These are phyloP conservation scores for Ceratonia siliqua DNA, from an alignment of 306 rosid species.

Conservation along the genomic window DNA sequence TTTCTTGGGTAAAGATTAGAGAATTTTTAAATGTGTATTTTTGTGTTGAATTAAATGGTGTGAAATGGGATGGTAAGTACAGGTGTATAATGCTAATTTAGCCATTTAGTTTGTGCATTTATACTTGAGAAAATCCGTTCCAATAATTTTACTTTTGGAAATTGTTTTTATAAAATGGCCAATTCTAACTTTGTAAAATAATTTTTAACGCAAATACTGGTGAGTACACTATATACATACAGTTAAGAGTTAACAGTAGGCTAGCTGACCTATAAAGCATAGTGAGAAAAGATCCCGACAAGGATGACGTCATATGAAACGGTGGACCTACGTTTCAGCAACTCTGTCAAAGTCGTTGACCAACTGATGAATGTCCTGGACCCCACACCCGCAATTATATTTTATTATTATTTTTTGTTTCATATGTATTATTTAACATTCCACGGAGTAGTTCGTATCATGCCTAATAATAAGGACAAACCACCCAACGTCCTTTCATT, in stretches of 20 bases:
- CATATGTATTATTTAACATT: background rate
- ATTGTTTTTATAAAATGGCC: no score
- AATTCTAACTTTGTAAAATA: no score
- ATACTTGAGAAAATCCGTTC: no score
- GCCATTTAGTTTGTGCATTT: no score
- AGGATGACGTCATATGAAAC: slow-evolving; percentile 30
- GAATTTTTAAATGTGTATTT: no score
- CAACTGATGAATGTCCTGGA: slow-evolving; percentile 39
- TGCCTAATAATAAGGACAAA: background rate
- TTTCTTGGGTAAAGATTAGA: no score
- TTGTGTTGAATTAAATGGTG: no score
- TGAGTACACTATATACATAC: no score
- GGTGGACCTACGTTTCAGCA: slow-evolving; percentile 47
- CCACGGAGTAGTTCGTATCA: background rate
- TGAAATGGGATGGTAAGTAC: no score
- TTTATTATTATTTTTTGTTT: background rate
- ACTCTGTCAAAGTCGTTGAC: slow-evolving; percentile 68
- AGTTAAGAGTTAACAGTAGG: no score
- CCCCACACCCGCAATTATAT: background rate
- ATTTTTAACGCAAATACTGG: background rate
- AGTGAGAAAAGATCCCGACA: slow-evolving; percentile 36
- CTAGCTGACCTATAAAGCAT: background rate
- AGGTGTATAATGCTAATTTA: no score
- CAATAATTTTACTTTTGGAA: no score
- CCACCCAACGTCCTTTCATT: background rate